A percentile compares a stretch with the other conserved stretches of the same genome.
phyloP scores from a whole-genome alignment of 2,329 filamentous ascomycete genomes.

The Aspergillus ustus region DNA sequence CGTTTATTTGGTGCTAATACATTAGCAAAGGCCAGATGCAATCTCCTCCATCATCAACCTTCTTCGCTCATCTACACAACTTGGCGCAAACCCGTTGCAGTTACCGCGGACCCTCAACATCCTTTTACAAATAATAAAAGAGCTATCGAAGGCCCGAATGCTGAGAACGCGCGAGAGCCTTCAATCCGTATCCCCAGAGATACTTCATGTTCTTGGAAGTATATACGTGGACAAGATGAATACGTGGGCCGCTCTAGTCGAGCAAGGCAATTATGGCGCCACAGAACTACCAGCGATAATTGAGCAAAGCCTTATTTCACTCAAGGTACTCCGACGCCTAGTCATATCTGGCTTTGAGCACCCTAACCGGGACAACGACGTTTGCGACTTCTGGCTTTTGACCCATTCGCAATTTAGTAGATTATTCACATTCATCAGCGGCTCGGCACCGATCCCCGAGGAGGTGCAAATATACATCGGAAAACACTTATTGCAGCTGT shows the following conservation, averaged over 20 bases:
- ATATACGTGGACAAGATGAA: slow-evolving; percentile 78
- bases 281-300: slow-evolving; percentile 66
- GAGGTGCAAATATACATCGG: slow-evolving; percentile 68
- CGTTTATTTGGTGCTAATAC: slow-evolving; percentile 14
- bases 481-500: slow-evolving; percentile 86
- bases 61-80: slow-evolving; percentile 61
- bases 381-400: slow-evolving; percentile 79
- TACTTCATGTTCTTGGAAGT: slow-evolving; percentile 76
- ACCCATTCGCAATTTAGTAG: slow-evolving; percentile 78
- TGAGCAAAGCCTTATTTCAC: slow-evolving; percentile 74
- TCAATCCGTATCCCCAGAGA: slow-evolving; percentile 77
- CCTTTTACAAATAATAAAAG: slow-evolving; percentile 85
- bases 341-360: slow-evolving; percentile 81
- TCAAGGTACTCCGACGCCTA: slow-evolving; percentile 81
- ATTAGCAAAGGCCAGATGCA: slow-evolving; percentile 48
- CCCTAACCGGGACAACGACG: slow-evolving; percentile 76
- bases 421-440: slow-evolving; percentile 68
- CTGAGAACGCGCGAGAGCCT: slow-evolving; percentile 75
- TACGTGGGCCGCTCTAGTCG: slow-evolving; percentile 68
- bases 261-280: slow-evolving; percentile 62
- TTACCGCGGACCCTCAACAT: slow-evolving; percentile 76
- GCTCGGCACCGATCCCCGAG: slow-evolving; percentile 58
- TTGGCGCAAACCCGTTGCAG: slow-evolving; percentile 64
- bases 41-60: slow-evolving; percentile 62
- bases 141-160: slow-evolving; percentile 79